Conservation (phyloP, 1,284 basidiomycete species). For the Sporisorium scitamineum region DNA sequence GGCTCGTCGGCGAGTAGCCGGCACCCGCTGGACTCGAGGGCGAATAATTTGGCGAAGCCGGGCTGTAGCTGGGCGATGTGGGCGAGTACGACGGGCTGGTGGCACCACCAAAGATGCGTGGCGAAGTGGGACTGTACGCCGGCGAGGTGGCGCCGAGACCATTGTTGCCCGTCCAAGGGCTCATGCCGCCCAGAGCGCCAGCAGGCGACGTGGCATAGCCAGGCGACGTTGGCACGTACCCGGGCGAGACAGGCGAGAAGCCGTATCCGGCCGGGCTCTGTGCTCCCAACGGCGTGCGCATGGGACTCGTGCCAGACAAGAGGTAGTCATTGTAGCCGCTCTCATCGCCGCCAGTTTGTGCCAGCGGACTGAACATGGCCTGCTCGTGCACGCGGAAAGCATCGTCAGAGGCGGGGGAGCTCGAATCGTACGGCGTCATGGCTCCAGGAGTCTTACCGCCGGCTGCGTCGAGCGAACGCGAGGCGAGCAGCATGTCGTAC, state of each 20-base stretch:
- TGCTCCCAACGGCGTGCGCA: conserved; percentile 67
- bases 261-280: conserved; percentile 65
- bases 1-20: conserved; percentile 65
- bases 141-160: conserved; percentile 76
- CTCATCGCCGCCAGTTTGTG: conserved; percentile 84
- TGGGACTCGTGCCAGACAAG: conserved; percentile 83
- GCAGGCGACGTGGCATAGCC: conserved; percentile 66
- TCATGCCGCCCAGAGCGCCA: conserved; percentile 77
- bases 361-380: conserved; percentile 92
- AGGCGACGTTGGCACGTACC: conserved; percentile 61
- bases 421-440: conserved; percentile 74
- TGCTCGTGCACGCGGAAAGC: conserved; percentile 79
- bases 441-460: conserved; percentile 66
- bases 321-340: conserved; percentile 77
- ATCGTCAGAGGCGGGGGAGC: conserved; percentile 76
- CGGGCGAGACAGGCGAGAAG: conserved; percentile 65
- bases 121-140: conserved; percentile 74
- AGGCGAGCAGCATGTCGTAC: conserved; percentile 72
- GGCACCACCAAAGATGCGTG: conserved; percentile 77
- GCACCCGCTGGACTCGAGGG: conserved; percentile 58
- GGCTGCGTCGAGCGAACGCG: conserved; percentile 53
- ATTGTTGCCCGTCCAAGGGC: conserved; percentile 60
- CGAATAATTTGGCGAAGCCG: conserved; percentile 61
- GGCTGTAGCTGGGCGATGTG: conserved; percentile 71
- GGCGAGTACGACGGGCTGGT: conserved; percentile 72